Evolutionary conservation across 352 stramenopile species (phyloP), one percentile per base, ranked within the genome.

Genomic region (Lagenidium giganteum): DNA sequence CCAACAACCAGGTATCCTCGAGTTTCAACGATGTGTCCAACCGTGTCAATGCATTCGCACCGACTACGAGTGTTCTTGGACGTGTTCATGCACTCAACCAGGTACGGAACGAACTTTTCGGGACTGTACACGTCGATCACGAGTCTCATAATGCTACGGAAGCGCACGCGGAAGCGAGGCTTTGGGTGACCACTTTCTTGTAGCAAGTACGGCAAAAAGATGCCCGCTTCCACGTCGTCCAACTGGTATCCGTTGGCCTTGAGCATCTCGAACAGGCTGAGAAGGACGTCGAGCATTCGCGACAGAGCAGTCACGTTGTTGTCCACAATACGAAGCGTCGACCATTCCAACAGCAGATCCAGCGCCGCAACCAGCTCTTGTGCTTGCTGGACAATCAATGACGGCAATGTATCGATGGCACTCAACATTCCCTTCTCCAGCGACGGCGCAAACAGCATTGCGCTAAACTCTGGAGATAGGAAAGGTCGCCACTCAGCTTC

Each of bases 21-120:
- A 14, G 54, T 55, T 5, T 52, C 51, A 13, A 80, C 69, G 22
- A 88, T 72, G 18, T 72, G 78, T 54, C 83, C 73, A 14, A 86
- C 44, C 40, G 83, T 40, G 47, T 84, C 70, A 20, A 88, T 75
- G 46, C 76, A 88, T 34, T 83, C 73, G 30, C 64, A 83, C 6
- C 74, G 67, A 27, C 73, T 88, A 21, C 83, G 84, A 50, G 71
- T 83, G 43, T 86, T 88, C 47, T 87, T 88, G 14, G 67, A 81
- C 21, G 51, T 56, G 17, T 63, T 83, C 29, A 88, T 73, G 52
- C 76, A 83, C 16, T 87, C 76, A 25, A 72, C 56, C 25, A 88
- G 44, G 48, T 68, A 85, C 16, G 44, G 31, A 1, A 74, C 59
- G 32, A 81, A 82, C 35, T 84, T 84, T 17, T 82, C 74, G 28